phyloP scores from a whole-genome alignment of 1,139 yeast species.

The Casaregolazyma lundiana region DNA sequence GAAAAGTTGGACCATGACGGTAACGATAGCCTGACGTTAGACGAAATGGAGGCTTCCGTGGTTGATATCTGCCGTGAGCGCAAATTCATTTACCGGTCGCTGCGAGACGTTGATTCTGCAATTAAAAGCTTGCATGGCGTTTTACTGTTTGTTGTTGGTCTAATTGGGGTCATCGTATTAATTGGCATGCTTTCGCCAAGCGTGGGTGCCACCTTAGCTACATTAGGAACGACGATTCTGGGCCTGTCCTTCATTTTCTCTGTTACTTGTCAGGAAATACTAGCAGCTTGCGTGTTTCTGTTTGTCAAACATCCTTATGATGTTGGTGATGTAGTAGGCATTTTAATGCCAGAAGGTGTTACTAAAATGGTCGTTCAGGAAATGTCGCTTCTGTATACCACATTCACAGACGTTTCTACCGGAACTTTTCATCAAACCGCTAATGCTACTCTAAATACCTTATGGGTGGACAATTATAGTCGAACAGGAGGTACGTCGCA shows the following conservation, averaged over 20 bases:
- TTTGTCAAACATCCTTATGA: constrained; percentile 43
- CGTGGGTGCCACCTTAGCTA: constrained; percentile 39
- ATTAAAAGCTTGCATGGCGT: constrained; percentile 37
- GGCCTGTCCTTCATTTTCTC: constrained; percentile 40
- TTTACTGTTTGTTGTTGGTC: constrained; percentile 32
- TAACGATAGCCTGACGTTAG: constrained; percentile 36
- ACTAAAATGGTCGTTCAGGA: constrained; percentile 31
- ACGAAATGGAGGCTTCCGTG: constrained; percentile 35
- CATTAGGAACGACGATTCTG: constrained; percentile 38
- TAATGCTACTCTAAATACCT: constrained; percentile 35
- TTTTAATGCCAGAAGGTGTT: constrained; percentile 22
- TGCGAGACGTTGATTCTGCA: constrained; percentile 40
- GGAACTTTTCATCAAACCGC: constrained; percentile 37
- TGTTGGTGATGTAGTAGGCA: constrained; percentile 39
- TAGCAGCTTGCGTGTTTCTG: constrained; percentile 38
- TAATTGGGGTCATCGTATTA: constrained; percentile 36
- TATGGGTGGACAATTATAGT: constrained; percentile 38
- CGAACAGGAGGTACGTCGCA: constrained; percentile 36
- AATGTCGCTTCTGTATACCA: constrained; percentile 37
- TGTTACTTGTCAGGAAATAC: constrained; percentile 38
- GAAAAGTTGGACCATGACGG: constrained; percentile 36
- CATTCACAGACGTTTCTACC: constrained; percentile 30
- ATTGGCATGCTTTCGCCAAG: constrained; percentile 42
- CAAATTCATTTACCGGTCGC: constrained; percentile 35
- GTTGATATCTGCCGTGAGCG: constrained; percentile 35